phyloP scores from a whole-genome alignment of 441 rosid genomes.

The Populus hybrid region DNA sequence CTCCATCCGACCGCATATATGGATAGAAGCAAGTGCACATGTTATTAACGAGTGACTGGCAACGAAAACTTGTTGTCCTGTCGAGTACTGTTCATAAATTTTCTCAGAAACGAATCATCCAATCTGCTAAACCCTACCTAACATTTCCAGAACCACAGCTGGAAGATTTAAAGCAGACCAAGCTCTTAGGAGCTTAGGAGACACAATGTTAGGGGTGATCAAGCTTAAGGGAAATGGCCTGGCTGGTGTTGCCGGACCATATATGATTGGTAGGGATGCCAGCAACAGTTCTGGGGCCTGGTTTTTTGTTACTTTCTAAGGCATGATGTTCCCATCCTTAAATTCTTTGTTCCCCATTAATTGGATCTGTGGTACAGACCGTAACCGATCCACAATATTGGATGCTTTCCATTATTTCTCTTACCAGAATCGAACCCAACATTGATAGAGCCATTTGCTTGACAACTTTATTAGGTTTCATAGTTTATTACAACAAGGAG shows the following conservation, averaged over 20 bases:
- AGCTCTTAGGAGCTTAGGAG: background rate
- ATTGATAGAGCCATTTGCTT: background rate
- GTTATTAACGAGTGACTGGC: background rate
- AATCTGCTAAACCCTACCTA: background rate
- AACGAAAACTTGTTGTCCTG: background rate
- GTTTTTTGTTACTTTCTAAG: background rate
- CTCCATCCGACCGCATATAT: background rate
- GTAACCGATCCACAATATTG: background rate
- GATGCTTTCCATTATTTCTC: background rate
- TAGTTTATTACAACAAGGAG: too few relatives aligned
- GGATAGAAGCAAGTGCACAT: background rate
- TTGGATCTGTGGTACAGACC: background rate
- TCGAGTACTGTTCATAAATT: background rate
- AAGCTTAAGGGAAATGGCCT: background rate
- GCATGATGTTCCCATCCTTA: background rate
- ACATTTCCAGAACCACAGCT: constrained; percentile 10
- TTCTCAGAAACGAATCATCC: background rate
- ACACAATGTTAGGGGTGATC: background rate
- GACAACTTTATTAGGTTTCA: too few relatives aligned
- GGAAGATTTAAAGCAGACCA: constrained; percentile 17
- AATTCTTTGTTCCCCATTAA: background rate
- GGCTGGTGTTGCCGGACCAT: background rate
- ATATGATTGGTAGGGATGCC: background rate
- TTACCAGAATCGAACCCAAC: background rate
- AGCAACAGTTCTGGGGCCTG: too few relatives aligned